Evolutionary conservation across 768 basidiomycete genomes (phyloP).

Genomic region (Naganishia randhawae): DNA sequence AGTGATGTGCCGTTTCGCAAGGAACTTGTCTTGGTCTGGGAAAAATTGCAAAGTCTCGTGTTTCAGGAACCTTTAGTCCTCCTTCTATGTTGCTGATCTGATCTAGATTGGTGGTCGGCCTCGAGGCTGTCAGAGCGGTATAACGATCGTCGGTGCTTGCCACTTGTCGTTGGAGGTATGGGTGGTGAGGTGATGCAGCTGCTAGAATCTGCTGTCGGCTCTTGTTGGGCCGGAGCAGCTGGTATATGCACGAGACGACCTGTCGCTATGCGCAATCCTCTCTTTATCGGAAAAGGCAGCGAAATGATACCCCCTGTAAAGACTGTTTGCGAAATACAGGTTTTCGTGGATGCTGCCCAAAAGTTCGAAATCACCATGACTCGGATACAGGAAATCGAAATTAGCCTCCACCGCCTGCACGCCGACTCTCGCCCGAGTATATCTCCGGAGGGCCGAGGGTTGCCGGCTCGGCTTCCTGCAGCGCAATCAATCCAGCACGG

Average conservation of each 20-base stretch:
- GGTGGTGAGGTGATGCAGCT: neutral
- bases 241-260: neutral
- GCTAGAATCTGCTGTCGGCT: neutral
- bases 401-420: constrained; percentile 15
- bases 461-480: no score
- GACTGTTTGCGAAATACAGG: neutral
- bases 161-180: neutral
- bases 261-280: neutral
- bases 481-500: no score
- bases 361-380: constrained; percentile 22
- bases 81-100: neutral
- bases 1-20: neutral
- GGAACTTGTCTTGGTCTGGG: neutral
- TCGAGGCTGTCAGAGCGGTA: neutral
- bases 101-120: neutral
- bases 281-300: no score
- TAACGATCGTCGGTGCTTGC: neutral
- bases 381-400: constrained; percentile 19
- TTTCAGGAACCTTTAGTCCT: neutral
- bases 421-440: constrained; percentile 3
- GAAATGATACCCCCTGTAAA: neutral
- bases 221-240: neutral
- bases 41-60: neutral
- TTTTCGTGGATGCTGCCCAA: constrained; percentile 10
- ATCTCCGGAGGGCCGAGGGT: no score